Conservation (phyloP, 2,329 filamentous ascomycete genomes). For the Aureobasidium sp. region DNA sequence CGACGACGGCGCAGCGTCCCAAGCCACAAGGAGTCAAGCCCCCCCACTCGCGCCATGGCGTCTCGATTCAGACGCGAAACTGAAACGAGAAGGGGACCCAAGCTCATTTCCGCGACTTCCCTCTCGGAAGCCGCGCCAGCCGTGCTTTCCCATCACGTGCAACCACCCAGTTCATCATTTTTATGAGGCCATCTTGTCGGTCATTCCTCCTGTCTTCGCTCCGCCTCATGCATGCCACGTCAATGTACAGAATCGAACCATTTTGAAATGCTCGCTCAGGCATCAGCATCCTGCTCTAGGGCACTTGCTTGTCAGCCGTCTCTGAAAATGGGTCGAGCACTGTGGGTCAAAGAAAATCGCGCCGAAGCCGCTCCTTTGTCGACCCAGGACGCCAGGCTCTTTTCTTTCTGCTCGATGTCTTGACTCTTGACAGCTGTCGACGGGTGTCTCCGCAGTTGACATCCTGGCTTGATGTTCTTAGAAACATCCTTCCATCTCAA, state of each 20-base stretch:
- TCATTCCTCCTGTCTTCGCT: neutral
- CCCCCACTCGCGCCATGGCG: neutral
- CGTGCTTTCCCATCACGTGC: neutral
- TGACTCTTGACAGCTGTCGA: neutral
- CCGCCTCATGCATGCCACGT: neutral
- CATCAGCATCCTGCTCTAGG: neutral
- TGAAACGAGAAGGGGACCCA: constrained; percentile 1
- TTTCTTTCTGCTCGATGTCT: neutral
- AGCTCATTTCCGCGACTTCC: neutral
- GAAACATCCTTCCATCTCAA: neutral
- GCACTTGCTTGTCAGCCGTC: neutral
- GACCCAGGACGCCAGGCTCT: neutral
- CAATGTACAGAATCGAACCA: neutral
- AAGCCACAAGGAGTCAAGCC: constrained; percentile 5
- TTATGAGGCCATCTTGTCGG: neutral
- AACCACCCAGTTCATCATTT: neutral
- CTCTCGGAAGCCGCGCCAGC: neutral
- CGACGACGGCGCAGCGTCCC: neutral
- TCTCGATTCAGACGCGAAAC: neutral
- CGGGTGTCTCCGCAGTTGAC: neutral
- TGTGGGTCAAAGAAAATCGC: neutral
- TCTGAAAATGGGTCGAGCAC: neutral
- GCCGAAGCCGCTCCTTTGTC: neutral
- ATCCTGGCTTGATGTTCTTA: neutral
- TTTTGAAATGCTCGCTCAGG: neutral